Evolutionary conservation across 129 eudicot genomes (phyloP).

Genomic region (Logfia minima): DNA sequence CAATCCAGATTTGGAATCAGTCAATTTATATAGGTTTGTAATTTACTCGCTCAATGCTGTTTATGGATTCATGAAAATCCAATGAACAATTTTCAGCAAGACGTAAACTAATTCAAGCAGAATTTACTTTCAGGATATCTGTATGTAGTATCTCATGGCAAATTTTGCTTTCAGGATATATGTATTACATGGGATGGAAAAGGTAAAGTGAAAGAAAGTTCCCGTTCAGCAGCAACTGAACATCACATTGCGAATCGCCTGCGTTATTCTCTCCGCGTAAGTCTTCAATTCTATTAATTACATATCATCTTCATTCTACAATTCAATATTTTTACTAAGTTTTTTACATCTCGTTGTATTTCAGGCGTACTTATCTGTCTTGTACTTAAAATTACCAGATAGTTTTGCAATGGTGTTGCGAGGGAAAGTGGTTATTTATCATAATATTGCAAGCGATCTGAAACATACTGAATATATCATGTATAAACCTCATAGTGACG

Average conservation of each 20-base stretch:
- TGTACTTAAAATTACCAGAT: slow-evolving; percentile 70
- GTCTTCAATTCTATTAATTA: slow-evolving; percentile 14
- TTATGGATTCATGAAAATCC: no score
- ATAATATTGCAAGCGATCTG: slow-evolving; percentile 75
- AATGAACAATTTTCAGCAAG: no score
- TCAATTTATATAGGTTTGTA: background rate
- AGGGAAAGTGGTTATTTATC: slow-evolving; percentile 60
- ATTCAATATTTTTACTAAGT: background rate
- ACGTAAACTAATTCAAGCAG: no score
- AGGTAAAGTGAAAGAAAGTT: slow-evolving; percentile 29
- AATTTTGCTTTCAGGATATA: slow-evolving; percentile 57
- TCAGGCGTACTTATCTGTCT: slow-evolving; percentile 80
- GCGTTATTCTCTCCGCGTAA: slow-evolving; percentile 79
- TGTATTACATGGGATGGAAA: slow-evolving; percentile 47
- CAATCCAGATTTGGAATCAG: no score
- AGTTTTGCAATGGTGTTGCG: slow-evolving; percentile 62
- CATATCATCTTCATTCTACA: background rate
- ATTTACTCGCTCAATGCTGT: background rate
- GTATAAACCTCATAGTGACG: slow-evolving; percentile 74
- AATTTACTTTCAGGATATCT: no score
- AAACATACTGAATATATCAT: slow-evolving; percentile 72
- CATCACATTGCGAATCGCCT: slow-evolving; percentile 75
- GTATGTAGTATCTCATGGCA: background rate
- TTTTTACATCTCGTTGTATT: slow-evolving; percentile 5
- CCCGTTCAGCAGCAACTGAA: slow-evolving; percentile 41